A percentile compares a stretch with the other conserved stretches of the same genome.
Evolutionary conservation across 208 protist species (phyloP).

Genomic region (Leishmania guyanensis): DNA sequence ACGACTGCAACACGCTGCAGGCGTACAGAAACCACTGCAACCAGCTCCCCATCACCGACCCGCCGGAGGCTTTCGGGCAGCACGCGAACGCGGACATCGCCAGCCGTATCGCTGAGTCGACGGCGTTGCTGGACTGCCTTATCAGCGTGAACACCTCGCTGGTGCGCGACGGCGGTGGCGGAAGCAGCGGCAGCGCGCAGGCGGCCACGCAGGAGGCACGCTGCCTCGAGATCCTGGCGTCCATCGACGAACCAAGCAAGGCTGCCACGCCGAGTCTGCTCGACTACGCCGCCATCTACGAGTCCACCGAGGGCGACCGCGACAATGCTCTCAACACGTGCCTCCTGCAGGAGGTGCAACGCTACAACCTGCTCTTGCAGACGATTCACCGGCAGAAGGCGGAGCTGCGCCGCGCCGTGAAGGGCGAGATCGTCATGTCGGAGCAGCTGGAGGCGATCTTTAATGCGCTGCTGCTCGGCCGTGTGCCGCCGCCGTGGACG

Average conservation of each 20-base stretch:
- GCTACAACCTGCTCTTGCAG: slow-evolving; percentile 96
- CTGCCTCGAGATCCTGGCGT: slow-evolving; percentile 87
- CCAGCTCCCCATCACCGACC: slow-evolving; percentile 93
- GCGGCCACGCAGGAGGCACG: slow-evolving; percentile 76
- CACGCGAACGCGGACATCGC: slow-evolving; percentile 98
- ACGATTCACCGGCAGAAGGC: slow-evolving; percentile 91
- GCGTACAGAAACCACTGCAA: slow-evolving; percentile 94
- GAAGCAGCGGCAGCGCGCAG: slow-evolving; percentile 36
- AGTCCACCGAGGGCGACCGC: slow-evolving; percentile 90
- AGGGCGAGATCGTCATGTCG: slow-evolving; percentile 98
- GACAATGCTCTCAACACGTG: slow-evolving; percentile 95
- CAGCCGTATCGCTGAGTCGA: slow-evolving; percentile 95
- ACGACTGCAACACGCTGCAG: slow-evolving; percentile 89
- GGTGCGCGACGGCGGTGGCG: slow-evolving; percentile 61
- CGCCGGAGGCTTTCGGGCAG: slow-evolving; percentile 98
- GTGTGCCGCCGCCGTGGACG: slow-evolving; percentile 94
- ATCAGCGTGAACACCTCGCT: slow-evolving; percentile 87
- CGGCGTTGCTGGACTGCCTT: slow-evolving; percentile 93
- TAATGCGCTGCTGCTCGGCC: slow-evolving; percentile 84
- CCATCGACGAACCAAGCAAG: slow-evolving; percentile 87
- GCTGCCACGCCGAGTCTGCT: slow-evolving; percentile 77
- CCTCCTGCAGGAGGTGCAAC: slow-evolving; percentile 97
- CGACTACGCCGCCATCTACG: slow-evolving; percentile 91
- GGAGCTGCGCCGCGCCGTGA: slow-evolving; percentile 95
- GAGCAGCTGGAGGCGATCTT: slow-evolving; percentile 96